Percentiles rank a stretch among this genome's conserved stretches.
phyloP scores from a whole-genome alignment of 169 alveolate genomes.

The Cryptosporidium sp. region DNA sequence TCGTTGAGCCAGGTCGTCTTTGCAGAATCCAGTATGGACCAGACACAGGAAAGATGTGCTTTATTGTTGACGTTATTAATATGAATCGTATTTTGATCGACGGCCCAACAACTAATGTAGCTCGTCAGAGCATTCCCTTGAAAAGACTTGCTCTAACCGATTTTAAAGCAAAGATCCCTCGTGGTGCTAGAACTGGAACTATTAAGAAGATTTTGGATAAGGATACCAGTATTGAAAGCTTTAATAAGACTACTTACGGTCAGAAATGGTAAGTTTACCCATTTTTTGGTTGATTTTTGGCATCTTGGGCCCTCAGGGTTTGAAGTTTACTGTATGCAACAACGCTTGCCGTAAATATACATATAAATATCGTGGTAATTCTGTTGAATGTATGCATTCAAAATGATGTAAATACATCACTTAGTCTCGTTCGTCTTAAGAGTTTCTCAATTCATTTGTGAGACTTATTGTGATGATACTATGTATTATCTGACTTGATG shows the following conservation, averaged over 20 bases:
- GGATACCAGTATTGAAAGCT: constrained; percentile 82
- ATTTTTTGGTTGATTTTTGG: not conserved
- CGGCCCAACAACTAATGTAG: constrained; percentile 90
- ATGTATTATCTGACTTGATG: constrained; percentile 48
- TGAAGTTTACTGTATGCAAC: not conserved
- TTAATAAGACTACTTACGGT: constrained; percentile 86
- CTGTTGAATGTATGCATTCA: not conserved
- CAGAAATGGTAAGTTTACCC: constrained; percentile 80
- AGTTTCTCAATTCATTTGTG: not conserved
- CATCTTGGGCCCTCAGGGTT: not conserved
- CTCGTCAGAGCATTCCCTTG: constrained; percentile 89
- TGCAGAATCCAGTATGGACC: constrained; percentile 93
- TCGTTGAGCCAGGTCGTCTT: constrained; percentile 93
- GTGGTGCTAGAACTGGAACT: constrained; percentile 90
- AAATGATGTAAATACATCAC: constrained; percentile 54
- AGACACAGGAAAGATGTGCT: constrained; percentile 92
- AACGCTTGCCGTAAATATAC: no score
- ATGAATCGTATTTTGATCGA: constrained; percentile 90
- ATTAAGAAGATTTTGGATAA: constrained; percentile 83
- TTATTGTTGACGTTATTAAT: constrained; percentile 89
- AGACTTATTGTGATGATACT: constrained; percentile 25
- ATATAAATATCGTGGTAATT: not conserved
- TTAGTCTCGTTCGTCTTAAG: constrained; percentile 76
- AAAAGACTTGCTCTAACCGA: constrained; percentile 90
- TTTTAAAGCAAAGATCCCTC: constrained; percentile 86